Base-by-base conservation (phyloP, 106 monocot species). In the Dendrobium catenatum region DNA sequence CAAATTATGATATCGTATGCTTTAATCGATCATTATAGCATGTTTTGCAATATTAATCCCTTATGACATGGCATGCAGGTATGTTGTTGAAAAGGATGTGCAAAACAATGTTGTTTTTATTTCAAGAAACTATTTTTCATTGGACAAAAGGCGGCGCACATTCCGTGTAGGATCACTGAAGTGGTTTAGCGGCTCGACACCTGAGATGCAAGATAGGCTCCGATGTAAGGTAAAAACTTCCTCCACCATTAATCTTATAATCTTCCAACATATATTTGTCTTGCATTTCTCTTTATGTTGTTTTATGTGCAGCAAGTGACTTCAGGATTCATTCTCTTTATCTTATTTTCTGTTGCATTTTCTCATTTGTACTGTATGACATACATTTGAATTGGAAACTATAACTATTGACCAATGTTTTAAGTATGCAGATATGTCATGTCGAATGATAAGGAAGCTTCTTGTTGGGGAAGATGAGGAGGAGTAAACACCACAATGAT, bases 41-140 rank as follows among this genome's bases (percentile, higher is more conserved):
- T 61, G 6, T 61, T 61, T 61, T 20, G 18, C 6, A 20, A 15
- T 61, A 61, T 22, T 20, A 61, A 61, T 61, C 19, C 22, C 64
- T 1, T 66, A 9, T 66, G 64, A 24, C 24, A 26, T 24, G 6
- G 26, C 64, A 13, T 89, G 59, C 81, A 98, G 97, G 97, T 98
- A 93, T 87, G 98, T 98, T 86, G 95, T 98, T 66, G 93, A 90
- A 81, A 98, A 98, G 84, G 95, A 95, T 88, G 89, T 88, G 55
- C 84, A 90, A 43, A 92, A 98, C 73, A 98, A 98, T 82, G 98
- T 95, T 44, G 84, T 98, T 81, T 98, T 95, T 81, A 91, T 93
- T 46, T 95, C 98, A n/a, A 90, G 98, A 77, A 91, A 95, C 76
- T 98, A 98, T 79, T 98, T 87, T 82, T 98, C 98, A 22, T 42